phyloP scores from a whole-genome alignment of 2,329 filamentous ascomycete species.

The Elsinoe australis region DNA sequence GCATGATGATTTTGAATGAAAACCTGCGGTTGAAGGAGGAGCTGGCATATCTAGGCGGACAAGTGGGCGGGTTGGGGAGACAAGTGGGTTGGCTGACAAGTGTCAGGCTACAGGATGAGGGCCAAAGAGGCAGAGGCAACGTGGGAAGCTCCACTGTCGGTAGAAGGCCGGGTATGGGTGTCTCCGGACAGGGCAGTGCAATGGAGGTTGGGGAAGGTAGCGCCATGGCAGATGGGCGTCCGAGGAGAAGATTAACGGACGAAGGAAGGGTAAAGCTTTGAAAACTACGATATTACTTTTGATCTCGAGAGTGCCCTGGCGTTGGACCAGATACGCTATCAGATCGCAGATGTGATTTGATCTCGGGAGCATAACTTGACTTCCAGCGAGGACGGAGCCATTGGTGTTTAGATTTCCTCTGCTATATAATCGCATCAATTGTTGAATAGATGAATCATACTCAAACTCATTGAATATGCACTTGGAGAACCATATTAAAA shows the following conservation, averaged over 20 bases:
- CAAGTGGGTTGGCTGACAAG: conserved; percentile 58
- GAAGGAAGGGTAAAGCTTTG: conserved; percentile 33
- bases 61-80: conserved; percentile 51
- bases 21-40: conserved; percentile 55
- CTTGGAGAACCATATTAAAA: no score
- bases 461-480: no score
- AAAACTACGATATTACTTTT: no score
- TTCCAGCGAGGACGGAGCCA: no score
- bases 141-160: no score
- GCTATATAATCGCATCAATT: no score
- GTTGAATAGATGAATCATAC: no score
- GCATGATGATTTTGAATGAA: conserved; percentile 57
- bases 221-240: conserved; percentile 21
- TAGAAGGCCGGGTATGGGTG: not conserved
- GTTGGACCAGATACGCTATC: no score
- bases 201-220: conserved; percentile 16
- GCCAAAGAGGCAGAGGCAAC: conserved; percentile 8
- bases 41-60: conserved; percentile 53
- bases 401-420: no score
- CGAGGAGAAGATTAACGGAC: conserved; percentile 27
- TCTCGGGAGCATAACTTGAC: no score
- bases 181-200: not conserved
- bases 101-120: conserved; percentile 43
- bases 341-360: no score
- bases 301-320: no score